Conservation (phyloP, 1,284 basidiomycete genomes). For the Malassezia furfur region DNA sequence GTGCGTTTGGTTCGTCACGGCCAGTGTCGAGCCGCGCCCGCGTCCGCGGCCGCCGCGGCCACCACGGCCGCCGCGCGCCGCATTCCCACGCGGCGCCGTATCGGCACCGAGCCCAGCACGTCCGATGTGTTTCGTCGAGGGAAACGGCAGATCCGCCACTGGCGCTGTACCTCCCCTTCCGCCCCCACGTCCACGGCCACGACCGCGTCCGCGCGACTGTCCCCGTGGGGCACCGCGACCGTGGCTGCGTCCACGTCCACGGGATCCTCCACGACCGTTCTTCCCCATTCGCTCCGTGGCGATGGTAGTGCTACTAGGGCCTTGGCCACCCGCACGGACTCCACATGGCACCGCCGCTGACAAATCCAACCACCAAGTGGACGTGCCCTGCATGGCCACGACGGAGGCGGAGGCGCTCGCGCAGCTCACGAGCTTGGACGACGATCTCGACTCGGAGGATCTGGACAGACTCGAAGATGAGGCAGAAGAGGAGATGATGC, state of each 20-base stretch:
- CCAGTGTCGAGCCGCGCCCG: slow-evolving; percentile 3
- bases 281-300: not conserved
- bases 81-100: not conserved
- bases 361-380: not conserved
- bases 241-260: slow-evolving; percentile 6
- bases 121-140: not conserved
- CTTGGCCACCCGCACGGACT: not conserved
- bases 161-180: not conserved
- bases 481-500: slow-evolving; percentile 28
- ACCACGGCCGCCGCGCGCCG: not conserved
- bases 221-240: not conserved
- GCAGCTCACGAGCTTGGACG: slow-evolving; percentile 6
- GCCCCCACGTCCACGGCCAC: slow-evolving; percentile 6
- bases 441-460: slow-evolving; percentile 39
- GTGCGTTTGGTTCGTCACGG: slow-evolving; percentile 10
- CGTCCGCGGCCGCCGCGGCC: not conserved
- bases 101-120: not conserved
- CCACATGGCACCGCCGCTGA: not conserved
- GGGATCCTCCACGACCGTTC: not conserved
- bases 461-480: slow-evolving; percentile 37
- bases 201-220: not conserved
- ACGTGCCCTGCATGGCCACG: too few species aligned
- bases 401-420: not conserved
- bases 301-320: too few species aligned
- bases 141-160: not conserved